A percentile compares a stretch with the other conserved stretches of the same genome.
phyloP scores from a whole-genome alignment of 768 basidiomycete species.

The Solioccasus polychromus region DNA sequence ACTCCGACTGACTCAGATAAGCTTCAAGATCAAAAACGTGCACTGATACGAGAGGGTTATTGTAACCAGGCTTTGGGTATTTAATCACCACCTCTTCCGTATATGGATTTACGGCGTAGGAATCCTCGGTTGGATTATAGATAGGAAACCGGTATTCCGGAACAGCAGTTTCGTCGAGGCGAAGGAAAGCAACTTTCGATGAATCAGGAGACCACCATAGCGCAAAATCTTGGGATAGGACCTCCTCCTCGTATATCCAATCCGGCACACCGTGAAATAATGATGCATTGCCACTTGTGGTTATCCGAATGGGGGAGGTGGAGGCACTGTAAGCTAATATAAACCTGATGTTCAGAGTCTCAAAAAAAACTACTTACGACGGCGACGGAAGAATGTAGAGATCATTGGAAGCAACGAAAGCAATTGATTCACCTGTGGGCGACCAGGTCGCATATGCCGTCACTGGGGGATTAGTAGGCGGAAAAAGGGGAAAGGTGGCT shows the following conservation, averaged over 20 bases:
- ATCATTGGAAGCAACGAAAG: slow-evolving; percentile 85
- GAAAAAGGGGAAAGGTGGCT: slow-evolving; percentile 65
- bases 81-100: slow-evolving; percentile 58
- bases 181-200: slow-evolving; percentile 70
- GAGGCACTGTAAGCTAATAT: slow-evolving; percentile 29
- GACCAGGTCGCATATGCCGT: slow-evolving; percentile 87
- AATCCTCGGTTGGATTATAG: slow-evolving; percentile 81
- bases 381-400: slow-evolving; percentile 78
- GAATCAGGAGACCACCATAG: slow-evolving; percentile 87
- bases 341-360: not conserved
- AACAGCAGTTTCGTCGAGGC: slow-evolving; percentile 85
- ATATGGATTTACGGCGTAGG: slow-evolving; percentile 74
- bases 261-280: slow-evolving; percentile 95
- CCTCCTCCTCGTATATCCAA: slow-evolving; percentile 97
- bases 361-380: slow-evolving; percentile 41
- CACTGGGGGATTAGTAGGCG: slow-evolving; percentile 64
- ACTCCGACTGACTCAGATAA: slow-evolving; percentile 41
- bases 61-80: slow-evolving; percentile 89
- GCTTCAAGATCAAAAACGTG: slow-evolving; percentile 76
- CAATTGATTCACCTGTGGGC: slow-evolving; percentile 76
- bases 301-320: slow-evolving; percentile 66
- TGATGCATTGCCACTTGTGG: slow-evolving; percentile 73
- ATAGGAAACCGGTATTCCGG: slow-evolving; percentile 85
- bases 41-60: slow-evolving; percentile 82
- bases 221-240: slow-evolving; percentile 68